Evolutionary conservation across 2,329 filamentous ascomycete genomes (phyloP).

Genomic region (Podosphaera fusca): DNA sequence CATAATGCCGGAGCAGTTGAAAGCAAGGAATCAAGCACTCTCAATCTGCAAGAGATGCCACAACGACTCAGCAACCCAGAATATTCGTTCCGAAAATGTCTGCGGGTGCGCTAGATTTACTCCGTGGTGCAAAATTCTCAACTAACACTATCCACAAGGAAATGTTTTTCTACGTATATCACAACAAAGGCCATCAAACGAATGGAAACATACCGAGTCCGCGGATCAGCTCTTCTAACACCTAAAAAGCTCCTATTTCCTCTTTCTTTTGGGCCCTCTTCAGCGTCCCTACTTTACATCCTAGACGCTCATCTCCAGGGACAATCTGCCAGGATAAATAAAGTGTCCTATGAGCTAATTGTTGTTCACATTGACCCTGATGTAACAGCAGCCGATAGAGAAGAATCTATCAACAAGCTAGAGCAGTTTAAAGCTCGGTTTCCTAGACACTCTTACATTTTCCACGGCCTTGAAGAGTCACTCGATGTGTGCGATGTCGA

Average conservation of each 20-base stretch:
- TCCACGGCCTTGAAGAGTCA: constrained; percentile 38
- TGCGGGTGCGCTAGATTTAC: constrained; percentile 12
- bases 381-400: constrained; percentile 11
- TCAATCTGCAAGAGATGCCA: constrained; percentile 14
- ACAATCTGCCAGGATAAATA: constrained; percentile 39
- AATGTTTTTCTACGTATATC: constrained; percentile 61
- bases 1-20: not conserved
- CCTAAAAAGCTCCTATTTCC: constrained; percentile 41
- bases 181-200: constrained; percentile 61
- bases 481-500: constrained; percentile 28
- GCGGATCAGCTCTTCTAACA: constrained; percentile 15
- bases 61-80: constrained; percentile 10
- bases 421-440: constrained; percentile 32
- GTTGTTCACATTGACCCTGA: constrained; percentile 25
- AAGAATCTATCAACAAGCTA: constrained; percentile 16
- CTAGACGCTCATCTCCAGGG: constrained; percentile 45
- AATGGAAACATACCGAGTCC: constrained; percentile 39
- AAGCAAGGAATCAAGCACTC: not conserved
- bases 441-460: constrained; percentile 39
- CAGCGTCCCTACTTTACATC: constrained; percentile 52
- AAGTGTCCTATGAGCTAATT: constrained; percentile 43
- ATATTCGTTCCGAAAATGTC: constrained; percentile 15
- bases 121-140: not conserved
- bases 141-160: constrained; percentile 20
- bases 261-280: constrained; percentile 65